A percentile compares a stretch with the other conserved stretches of the same genome.
phyloP scores from a whole-genome alignment of 2,329 filamentous ascomycete genomes.

The Aspergillus texensis region DNA sequence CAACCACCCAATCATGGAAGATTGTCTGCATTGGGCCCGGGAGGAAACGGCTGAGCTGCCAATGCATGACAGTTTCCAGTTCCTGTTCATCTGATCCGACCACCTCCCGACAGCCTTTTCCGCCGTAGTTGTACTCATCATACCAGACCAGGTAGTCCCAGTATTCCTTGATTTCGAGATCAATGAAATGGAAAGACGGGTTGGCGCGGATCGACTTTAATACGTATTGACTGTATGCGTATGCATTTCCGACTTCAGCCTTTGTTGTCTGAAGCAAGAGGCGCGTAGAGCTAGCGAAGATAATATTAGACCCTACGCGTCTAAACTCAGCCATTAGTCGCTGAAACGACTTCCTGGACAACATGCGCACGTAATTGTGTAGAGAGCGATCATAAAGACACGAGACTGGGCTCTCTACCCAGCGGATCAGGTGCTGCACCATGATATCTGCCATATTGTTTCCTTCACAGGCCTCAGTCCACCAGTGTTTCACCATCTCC shows the following conservation, averaged over 20 bases:
- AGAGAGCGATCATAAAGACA: conserved; percentile 94
- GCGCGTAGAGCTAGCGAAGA: conserved; percentile 91
- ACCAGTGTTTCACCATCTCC: conserved; percentile 99
- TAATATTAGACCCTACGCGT: conserved; percentile 88
- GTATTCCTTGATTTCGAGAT: conserved; percentile 96
- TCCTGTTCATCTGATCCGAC: conserved; percentile 74
- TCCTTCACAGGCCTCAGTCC: conserved; percentile 87
- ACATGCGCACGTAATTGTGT: conserved; percentile 97
- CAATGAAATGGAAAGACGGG: conserved; percentile 94
- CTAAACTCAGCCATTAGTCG: conserved; percentile 97
- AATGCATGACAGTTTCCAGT: conserved; percentile 94
- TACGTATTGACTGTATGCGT: conserved; percentile 95
- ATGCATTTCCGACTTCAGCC: conserved; percentile 93
- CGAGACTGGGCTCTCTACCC: conserved; percentile 91
- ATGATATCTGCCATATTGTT: conserved; percentile 96
- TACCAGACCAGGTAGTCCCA: conserved; percentile 99
- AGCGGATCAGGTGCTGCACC: conserved; percentile 94
- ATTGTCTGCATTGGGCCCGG: conserved; percentile 76
- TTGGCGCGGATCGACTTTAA: conserved; percentile 96
- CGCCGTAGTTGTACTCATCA: conserved; percentile 98
- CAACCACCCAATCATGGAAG: conserved; percentile 90
- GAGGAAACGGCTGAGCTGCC: conserved; percentile 92
- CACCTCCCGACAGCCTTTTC: conserved; percentile 84
- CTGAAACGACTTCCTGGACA: conserved; percentile 95
- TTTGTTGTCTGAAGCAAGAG: conserved; percentile 95